phyloP scores from a whole-genome alignment of 139 green algal species.

The Asterochloris erici region DNA sequence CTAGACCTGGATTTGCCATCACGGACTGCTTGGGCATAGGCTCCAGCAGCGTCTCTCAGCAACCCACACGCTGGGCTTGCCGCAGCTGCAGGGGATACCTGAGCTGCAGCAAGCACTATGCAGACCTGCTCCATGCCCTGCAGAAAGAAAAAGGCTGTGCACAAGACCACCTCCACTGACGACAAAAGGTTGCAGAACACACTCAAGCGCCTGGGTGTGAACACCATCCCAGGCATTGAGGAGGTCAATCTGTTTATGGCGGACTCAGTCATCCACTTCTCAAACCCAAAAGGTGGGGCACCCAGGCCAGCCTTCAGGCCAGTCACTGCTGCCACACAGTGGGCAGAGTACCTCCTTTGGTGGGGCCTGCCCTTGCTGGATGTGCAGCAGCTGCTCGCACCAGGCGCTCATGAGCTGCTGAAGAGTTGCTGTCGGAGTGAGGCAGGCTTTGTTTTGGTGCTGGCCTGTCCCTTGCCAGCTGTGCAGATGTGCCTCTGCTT shows the following conservation, averaged over 20 bases:
- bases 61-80: background rate
- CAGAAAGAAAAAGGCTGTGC: slow-evolving; percentile 99
- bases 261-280: slow-evolving; percentile 91
- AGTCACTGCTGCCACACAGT: background rate
- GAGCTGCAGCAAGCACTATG: no score
- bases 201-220: slow-evolving; percentile 97
- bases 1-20: background rate
- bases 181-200: slow-evolving; percentile 97
- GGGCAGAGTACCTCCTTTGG: no score
- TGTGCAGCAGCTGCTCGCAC: no score
- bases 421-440: no score
- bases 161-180: slow-evolving; percentile 95
- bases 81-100: no score
- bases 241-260: slow-evolving; percentile 99
- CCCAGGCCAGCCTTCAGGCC: background rate
- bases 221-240: slow-evolving; percentile 98
- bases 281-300: slow-evolving; percentile 87
- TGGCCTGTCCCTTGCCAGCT: no score
- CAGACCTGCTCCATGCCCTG: background rate
- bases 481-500: no score
- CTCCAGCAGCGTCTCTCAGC: background rate
- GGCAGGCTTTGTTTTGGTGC: no score
- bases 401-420: no score
- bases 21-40: background rate
- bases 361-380: no score